Percentiles rank a stretch among this genome's conserved stretches.
Conservation (phyloP, 1,139 yeast genomes). For the Kluyveromyces sp. region DNA sequence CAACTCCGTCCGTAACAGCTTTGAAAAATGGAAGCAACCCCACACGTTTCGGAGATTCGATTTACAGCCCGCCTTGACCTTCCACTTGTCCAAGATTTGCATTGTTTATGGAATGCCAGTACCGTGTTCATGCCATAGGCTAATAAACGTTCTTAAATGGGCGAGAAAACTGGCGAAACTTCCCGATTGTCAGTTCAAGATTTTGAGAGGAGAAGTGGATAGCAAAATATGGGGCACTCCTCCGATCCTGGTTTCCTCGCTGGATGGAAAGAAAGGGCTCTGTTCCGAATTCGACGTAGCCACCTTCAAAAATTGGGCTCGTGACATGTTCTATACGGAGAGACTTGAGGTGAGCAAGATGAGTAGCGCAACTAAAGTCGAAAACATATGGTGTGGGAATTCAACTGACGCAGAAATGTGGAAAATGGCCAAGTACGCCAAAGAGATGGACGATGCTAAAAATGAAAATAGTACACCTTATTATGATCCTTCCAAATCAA, state of each 20-base stretch:
- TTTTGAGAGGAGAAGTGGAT: constrained; percentile 3
- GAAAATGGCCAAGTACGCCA: constrained; percentile 19
- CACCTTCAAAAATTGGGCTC: constrained; percentile 55
- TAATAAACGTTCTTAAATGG: constrained; percentile 4
- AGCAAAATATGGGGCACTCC: constrained; percentile 24
- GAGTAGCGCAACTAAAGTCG: constrained; percentile 68
- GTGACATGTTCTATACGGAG: constrained; percentile 66
- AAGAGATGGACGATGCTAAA: neutral
- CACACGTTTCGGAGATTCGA: constrained; percentile 31
- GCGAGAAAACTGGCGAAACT: constrained; percentile 2
- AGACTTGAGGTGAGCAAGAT: constrained; percentile 73
- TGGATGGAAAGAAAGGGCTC: constrained; percentile 21
- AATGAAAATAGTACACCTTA: constrained; percentile 32
- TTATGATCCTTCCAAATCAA: constrained; percentile 47
- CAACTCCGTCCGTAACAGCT: constrained; percentile 5
- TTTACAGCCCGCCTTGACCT: constrained; percentile 28
- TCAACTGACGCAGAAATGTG: constrained; percentile 44
- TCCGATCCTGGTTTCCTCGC: constrained; percentile 15
- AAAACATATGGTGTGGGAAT: constrained; percentile 75
- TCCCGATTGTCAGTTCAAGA: constrained; percentile 4
- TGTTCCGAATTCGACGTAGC: constrained; percentile 31
- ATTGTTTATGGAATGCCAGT: constrained; percentile 26
- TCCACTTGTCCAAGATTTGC: constrained; percentile 24
- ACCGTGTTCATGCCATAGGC: constrained; percentile 13
- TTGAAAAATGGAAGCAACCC: constrained; percentile 17